Conservation (phyloP, 352 stramenopile genomes). For the Pythium apleroticum region DNA sequence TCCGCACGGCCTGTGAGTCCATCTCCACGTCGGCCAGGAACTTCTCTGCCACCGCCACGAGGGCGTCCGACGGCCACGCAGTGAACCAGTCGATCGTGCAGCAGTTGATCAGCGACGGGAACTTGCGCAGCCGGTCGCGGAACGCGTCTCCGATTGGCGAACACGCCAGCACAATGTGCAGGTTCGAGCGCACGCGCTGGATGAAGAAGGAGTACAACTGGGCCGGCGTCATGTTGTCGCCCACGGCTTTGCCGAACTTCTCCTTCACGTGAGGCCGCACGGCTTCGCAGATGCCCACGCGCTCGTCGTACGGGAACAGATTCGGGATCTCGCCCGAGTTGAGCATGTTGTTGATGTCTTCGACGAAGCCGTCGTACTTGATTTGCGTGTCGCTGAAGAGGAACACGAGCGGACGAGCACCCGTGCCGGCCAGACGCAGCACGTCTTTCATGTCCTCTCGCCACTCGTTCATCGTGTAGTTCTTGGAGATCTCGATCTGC, state of each 20-base stretch:
- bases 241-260: slow-evolving; percentile 86
- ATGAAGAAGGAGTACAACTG: slow-evolving; percentile 95
- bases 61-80: slow-evolving; percentile 91
- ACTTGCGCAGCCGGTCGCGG: slow-evolving; percentile 92
- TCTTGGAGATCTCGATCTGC: slow-evolving; percentile 96
- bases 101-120: slow-evolving; percentile 96
- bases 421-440: slow-evolving; percentile 86
- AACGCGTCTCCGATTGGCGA: slow-evolving; percentile 95
- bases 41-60: slow-evolving; percentile 92
- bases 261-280: slow-evolving; percentile 91
- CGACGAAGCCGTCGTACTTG: slow-evolving; percentile 95
- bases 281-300: slow-evolving; percentile 88
- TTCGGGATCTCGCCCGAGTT: slow-evolving; percentile 96
- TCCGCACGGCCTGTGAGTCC: slow-evolving; percentile 65
- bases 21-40: slow-evolving; percentile 92
- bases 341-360: slow-evolving; percentile 97
- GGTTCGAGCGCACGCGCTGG: slow-evolving; percentile 86
- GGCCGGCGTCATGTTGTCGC: slow-evolving; percentile 89
- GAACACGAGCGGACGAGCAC: slow-evolving; percentile 88
- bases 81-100: slow-evolving; percentile 98
- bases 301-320: slow-evolving; percentile 93
- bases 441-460: slow-evolving; percentile 95
- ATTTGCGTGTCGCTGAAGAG: slow-evolving; percentile 96
- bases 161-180: slow-evolving; percentile 95
- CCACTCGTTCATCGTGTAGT: slow-evolving; percentile 94